Percentiles rank a stretch among this genome's conserved stretches.
phyloP scores from a whole-genome alignment of 2,329 filamentous ascomycete species.

The Exophiala viscosa region DNA sequence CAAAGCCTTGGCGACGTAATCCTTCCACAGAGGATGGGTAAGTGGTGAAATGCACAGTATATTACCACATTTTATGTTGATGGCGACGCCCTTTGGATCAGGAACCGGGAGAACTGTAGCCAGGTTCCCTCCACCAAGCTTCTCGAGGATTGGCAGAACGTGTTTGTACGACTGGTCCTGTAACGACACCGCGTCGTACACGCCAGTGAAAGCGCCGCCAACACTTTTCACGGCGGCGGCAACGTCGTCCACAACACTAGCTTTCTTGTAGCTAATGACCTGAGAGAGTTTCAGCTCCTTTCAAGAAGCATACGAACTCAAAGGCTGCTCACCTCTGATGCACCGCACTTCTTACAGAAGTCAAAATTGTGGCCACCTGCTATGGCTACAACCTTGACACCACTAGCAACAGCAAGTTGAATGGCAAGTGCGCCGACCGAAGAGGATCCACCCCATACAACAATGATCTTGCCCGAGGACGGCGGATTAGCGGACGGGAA shows the following conservation, averaged over 20 bases:
- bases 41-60: conserved; percentile 2
- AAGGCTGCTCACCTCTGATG: conserved; percentile 43
- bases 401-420: conserved; percentile 29
- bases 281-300: too few species aligned
- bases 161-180: too few species aligned
- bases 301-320: conserved; percentile 23
- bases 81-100: too few species aligned
- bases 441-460: conserved; percentile 36
- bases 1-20: conserved; percentile 33
- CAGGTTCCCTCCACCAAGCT: too few species aligned
- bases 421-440: conserved; percentile 32
- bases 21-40: conserved; percentile 27
- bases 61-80: not conserved
- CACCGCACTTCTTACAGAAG: conserved; percentile 31
- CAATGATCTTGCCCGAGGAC: conserved; percentile 25
- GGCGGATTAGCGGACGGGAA: conserved; percentile 13
- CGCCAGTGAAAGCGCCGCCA: too few species aligned
- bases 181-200: too few species aligned
- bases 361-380: conserved; percentile 30
- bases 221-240: too few species aligned
- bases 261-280: not conserved
- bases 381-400: conserved; percentile 35
- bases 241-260: too few species aligned
- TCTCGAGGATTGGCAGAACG: too few species aligned
- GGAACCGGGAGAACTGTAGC: too few species aligned